Conservation (phyloP, 2,329 filamentous ascomycete species). For the Monosporascus sp. region DNA sequence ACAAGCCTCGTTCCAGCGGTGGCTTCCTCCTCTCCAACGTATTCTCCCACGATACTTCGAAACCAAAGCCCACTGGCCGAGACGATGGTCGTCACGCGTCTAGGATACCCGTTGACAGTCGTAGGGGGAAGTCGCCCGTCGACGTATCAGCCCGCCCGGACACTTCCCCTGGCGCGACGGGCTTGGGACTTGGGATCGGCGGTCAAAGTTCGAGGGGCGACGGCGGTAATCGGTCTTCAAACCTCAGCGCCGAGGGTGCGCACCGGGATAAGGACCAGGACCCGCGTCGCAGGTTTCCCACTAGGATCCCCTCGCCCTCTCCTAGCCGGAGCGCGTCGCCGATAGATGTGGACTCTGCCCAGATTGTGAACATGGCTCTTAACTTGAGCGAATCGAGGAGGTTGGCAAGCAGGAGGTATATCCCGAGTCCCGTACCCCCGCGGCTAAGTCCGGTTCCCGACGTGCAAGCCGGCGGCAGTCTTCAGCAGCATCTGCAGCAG, state of each 20-base stretch:
- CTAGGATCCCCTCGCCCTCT: slow-evolving; percentile 14
- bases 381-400: slow-evolving; percentile 78
- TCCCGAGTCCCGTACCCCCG: slow-evolving; percentile 45
- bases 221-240: slow-evolving; percentile 8
- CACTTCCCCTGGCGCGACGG: slow-evolving; percentile 1
- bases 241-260: neutral
- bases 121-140: slow-evolving; percentile 21
- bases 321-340: slow-evolving; percentile 20
- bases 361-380: slow-evolving; percentile 90
- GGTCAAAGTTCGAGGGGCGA: slow-evolving; percentile 8
- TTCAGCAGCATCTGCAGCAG: slow-evolving; percentile 67
- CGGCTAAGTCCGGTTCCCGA: slow-evolving; percentile 48
- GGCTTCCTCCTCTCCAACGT: slow-evolving; percentile 48
- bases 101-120: slow-evolving; percentile 23
- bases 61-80: slow-evolving; percentile 11
- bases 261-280: slow-evolving; percentile 6
- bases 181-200: slow-evolving; percentile 10
- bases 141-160: slow-evolving; percentile 11
- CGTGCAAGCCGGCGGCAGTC: slow-evolving; percentile 49
- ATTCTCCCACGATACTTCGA: slow-evolving; percentile 23
- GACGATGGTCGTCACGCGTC: slow-evolving; percentile 28
- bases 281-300: slow-evolving; percentile 1
- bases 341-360: slow-evolving; percentile 70
- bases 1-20: slow-evolving; percentile 42
- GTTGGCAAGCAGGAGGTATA: slow-evolving; percentile 55